Base-by-base conservation (phyloP, 306 rosid genomes). In the Oemleria cerasiformis region DNA sequence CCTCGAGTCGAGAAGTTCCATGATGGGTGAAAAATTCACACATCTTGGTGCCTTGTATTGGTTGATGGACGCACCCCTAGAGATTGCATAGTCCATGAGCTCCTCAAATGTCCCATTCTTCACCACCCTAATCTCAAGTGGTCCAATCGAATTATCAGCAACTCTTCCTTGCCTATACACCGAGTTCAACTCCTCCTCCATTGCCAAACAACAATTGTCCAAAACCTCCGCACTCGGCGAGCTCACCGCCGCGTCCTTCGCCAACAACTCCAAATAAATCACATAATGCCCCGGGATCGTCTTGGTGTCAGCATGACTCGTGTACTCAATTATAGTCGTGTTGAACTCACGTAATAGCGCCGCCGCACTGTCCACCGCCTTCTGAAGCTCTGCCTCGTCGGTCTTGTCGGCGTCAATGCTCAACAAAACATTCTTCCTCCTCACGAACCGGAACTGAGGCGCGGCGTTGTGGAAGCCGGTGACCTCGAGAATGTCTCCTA, bases 1-100 rank as follows among this genome's bases (percentile, higher is more conserved):
- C 74, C 97, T 79, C 5, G 97, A 88, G 40, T 94, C 88, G 0
- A 94, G 96, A 1, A 94, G 86, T 9, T 94, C 97, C 83, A 86
- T 83, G 40, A 94, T 91, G 42, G 99, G 99, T 0, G 88, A 75
- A 87, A 86, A 89, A 40, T 71, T 94, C 30, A 94, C 96, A 36
- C 99, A 94, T 73, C 99, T 85, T 8, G 99, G 97, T 0, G 83
- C 97, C 71, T 94, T 94, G 78, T 94, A 94, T 77, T 94, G 97
- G 65, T 94, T 94, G 19, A 94, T 91, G 0, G 97, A 91, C 1
- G 99, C 99, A 0, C 99, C 99, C 39, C 96, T 80, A 0, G 96
- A 91, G 38, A 94, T 94, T 11, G 97, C 97, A 30, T 89, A 94
- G 68, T 94, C 99, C 99, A 94, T 94, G 1, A 94, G 69, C 74